Conservation (phyloP, 768 basidiomycete genomes). For the Termitomyces eurrhizus region DNA sequence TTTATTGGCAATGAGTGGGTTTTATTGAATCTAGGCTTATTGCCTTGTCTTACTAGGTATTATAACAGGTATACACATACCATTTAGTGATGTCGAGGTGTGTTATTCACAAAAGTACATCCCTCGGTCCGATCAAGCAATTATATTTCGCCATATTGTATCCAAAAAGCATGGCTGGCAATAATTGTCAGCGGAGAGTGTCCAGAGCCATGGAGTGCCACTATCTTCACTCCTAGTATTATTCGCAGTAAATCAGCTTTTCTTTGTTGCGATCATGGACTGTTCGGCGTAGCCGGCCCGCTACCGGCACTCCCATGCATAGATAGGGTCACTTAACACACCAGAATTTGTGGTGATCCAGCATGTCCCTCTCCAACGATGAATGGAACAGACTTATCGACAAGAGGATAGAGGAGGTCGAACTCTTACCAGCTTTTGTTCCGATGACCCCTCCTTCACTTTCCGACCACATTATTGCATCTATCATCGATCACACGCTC, state of each 20-base stretch:
- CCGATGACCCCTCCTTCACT: constrained; percentile 1
- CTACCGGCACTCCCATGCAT: too few relatives aligned
- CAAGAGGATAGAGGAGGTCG: constrained; percentile 23
- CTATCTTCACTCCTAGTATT: not conserved
- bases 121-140: too few relatives aligned
- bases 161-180: too few relatives aligned
- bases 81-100: too few relatives aligned
- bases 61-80: too few relatives aligned
- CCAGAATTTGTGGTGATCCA: not conserved
- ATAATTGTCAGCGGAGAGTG: not conserved
- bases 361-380: constrained; percentile 25
- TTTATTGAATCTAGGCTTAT: too few relatives aligned
- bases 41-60: too few relatives aligned
- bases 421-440: constrained; percentile 16
- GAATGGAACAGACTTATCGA: constrained; percentile 30
- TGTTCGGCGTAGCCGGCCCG: not conserved
- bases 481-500: constrained; percentile 45
- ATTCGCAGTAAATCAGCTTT: not conserved
- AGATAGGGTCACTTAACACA: too few relatives aligned
- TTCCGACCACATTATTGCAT: constrained; percentile 22
- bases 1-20: too few relatives aligned
- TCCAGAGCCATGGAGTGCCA: not conserved
- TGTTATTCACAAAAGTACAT: too few relatives aligned
- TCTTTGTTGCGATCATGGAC: too few relatives aligned
- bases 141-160: too few relatives aligned